Evolutionary conservation across 2,329 filamentous ascomycete species (phyloP), one percentile per base, ranked within the genome.

Genomic region (Graphilbum fragrans): DNA sequence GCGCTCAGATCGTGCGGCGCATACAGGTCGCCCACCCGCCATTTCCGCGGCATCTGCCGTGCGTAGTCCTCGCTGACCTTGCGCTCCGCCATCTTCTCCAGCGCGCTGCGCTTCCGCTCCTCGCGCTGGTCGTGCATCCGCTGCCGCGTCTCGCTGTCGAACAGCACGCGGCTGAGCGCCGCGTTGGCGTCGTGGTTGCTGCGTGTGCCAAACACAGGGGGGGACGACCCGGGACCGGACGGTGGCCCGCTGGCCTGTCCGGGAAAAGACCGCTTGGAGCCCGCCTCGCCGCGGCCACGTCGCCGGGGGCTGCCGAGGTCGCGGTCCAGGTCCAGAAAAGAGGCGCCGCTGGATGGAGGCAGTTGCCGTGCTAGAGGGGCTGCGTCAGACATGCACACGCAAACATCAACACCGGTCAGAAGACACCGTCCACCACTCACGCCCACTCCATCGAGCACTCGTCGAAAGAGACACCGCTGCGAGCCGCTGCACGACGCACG

Each of bases 1-100:
- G 78, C 70, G 42, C 77, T 82, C 56, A 98, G 61, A 62, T 98
- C 92, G 57, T 88, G 84, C 27, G 92, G 92, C 45, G 87, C 74
- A 63, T 96, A 96, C 40, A 95, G 72, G 57, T 96, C 88, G 51
- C 92, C 92, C 1, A 66, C 53, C 52, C 70, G 68, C 81, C 83
- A 96, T 33, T 72, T 69, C 37, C 88, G 79, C 29, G 74, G 70
- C 60, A 80, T 71, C 60, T 85, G 78, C 47, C 62, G 66, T 52
- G 77, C 62, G 58, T 77, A 76, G 47, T 77, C 74, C 35, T 64
- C 62, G 40, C 61, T 62, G 37, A 59, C 51, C 53, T 63, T 62
- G 48, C 58, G 55, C 49, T 60, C 57, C 41, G 66, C 49, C 42
- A 58, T 55, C 41, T 66, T 58, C 42, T 63, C 56, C 42, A 63